These are phyloP conservation scores for Trametes gibbosa DNA, from an alignment of 768 basidiomycete genomes.

Conservation along the genomic window DNA sequence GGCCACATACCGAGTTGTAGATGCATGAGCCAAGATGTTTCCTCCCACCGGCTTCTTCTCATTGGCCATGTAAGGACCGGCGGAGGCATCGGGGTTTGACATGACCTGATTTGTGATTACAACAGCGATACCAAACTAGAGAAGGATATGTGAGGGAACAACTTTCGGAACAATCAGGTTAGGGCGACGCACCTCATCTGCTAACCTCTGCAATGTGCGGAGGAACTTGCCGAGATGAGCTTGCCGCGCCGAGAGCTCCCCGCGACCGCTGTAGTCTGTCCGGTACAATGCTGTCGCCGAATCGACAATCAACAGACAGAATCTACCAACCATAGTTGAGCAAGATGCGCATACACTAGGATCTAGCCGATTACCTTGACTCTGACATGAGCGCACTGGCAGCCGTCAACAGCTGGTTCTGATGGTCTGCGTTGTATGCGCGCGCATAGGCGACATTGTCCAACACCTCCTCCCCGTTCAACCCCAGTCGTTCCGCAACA, in stretches of 20 bases:
- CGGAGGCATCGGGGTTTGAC: conserved; percentile 95
- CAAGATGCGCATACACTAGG: conserved; percentile 23
- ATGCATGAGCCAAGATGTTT: conserved; percentile 99
- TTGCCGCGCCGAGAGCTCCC: conserved; percentile 92
- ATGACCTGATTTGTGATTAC: conserved; percentile 99
- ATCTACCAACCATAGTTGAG: conserved; percentile 48
- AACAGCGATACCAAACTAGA: conserved; percentile 94
- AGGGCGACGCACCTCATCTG: conserved; percentile 77
- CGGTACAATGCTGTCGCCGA: conserved; percentile 95
- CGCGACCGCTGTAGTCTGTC: conserved; percentile 93
- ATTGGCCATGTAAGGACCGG: conserved; percentile 83
- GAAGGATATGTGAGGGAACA: conserved; percentile 10
- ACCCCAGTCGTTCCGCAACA: conserved; percentile 92
- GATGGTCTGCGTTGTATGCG: conserved; percentile 98
- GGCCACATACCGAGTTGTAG: conserved; percentile 80
- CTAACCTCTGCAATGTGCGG: conserved; percentile 86
- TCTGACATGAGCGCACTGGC: conserved; percentile 99
- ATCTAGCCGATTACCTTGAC: conserved; percentile 65
- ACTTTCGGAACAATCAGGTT: conserved; percentile 1
- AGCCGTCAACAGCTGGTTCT: conserved; percentile 81
- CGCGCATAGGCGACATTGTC: conserved; percentile 98
- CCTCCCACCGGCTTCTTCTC: conserved; percentile 99
- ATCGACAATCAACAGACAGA: conserved; percentile 94
- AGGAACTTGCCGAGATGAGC: conserved; percentile 96
- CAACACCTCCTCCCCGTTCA: conserved; percentile 96